Evolutionary conservation across 768 basidiomycete species (phyloP), one percentile per base, ranked within the genome.

Genomic region (Pisolithus albus): DNA sequence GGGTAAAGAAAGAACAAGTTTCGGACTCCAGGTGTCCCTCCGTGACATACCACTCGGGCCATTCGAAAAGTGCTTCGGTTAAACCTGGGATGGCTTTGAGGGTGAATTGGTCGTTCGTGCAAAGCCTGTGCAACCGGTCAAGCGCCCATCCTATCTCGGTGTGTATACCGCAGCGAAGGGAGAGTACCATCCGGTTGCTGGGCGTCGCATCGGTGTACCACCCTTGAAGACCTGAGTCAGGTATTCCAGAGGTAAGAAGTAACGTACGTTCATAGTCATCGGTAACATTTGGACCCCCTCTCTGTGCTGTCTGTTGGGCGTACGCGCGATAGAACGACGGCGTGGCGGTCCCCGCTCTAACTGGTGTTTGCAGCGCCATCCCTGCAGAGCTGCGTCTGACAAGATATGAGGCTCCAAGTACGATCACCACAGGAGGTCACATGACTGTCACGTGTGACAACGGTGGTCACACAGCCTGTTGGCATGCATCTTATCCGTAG

Each of bases 61-160:
- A 92, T 62, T 86, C 87, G 54, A 92, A 86, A 19, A 97, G 73
- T 5, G 84, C 86, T 59, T 92, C 86, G 23, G 88, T 80, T 39
- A 94, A 73, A 8, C 91, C 91, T 0, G 89, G 86, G 47, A 89
- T 82, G 32, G 74, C 72, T 37, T 74, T 76, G 52, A 97, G 76
- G 51, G 80, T 64, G 67, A 95, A 90, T 47, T 82, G 73, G 47
- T 93, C 91, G 59, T 88, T 86, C 58, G 78, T 77, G 58, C 83
- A 85, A n/a, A 90, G 75, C 18, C 88, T 80, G 55, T 86, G 83
- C 9, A 98, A 78, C 45, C 88, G 83, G 59, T 92, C 86, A 37
- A 99, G 78, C 18, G 93, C 89, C 88, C 92, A 97, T 51, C 82
- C 82, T 51, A 93, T 77, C 62, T 98, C 95, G 7, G 79, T 68